Evolutionary conservation across 1,284 basidiomycete genomes (phyloP), one percentile per base, ranked within the genome.

Genomic region (Erythrobasidium hasegawianum): DNA sequence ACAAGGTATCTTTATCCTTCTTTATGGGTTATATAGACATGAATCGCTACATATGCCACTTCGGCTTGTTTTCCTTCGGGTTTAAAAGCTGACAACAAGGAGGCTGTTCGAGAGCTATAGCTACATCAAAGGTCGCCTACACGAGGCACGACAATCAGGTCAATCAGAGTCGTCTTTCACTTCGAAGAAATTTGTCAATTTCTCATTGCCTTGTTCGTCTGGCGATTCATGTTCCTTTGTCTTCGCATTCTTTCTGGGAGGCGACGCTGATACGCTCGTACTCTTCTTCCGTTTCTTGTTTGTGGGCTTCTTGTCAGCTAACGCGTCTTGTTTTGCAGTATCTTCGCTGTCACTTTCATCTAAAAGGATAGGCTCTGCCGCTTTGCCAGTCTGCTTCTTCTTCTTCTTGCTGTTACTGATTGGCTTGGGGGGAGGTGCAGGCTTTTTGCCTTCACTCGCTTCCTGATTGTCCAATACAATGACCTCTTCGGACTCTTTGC

Each of bases 161-260:
- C 22, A 20, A 33, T 20, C n/a, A 13, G 14, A 57, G 18, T 47
- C 61, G 38, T 64, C 54, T 33, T 65, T 20, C 20, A 65, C 45
- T 20, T 58, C 55, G 40, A 65, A 58, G 56, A 50, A 65, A 43
- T 57, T 65, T 18, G 55, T 55, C 33, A 65, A 26, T 24, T 65
- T 65, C 38, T 52, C 43, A 38, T 65, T 65, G 0, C 56, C 62
- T 24, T 65, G 40, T 33, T 40, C 54, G 9, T 50, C 47, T 60
- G 20, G 18, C 26, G 2, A 22, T 33, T 22, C 26, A 14, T 22
- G 20, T 47, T 3, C 61, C n/a, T 64, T 20, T 38, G 39, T 64
- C 22, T 45, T 55, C 2, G 16, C 43, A 2, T 8, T 41, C 45
- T 38, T 57, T n/a, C 38, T 11, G 10, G 38, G n/a, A 8, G 39